Conservation (phyloP, 108 stramenopile species). For the Cyclotella distinguenda region DNA sequence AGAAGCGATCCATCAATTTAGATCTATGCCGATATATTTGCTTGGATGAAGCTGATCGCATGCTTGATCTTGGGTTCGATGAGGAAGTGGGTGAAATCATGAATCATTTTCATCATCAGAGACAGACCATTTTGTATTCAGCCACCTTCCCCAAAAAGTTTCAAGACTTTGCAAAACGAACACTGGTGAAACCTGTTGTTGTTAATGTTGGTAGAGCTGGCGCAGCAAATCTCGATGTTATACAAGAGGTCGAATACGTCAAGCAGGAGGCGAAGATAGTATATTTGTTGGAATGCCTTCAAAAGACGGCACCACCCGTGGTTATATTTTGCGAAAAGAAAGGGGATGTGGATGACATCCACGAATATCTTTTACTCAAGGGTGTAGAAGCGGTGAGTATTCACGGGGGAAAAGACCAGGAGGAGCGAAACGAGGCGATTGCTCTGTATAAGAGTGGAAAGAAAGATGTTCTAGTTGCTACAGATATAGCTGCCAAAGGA, state of each 20-base stretch:
- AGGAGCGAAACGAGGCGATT: conserved; percentile 97
- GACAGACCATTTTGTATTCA: conserved; percentile 95
- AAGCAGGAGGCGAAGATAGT: conserved; percentile 98
- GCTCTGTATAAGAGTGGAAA: conserved; percentile 84
- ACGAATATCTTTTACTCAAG: conserved; percentile 97
- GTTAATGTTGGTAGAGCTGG: conserved; percentile 98
- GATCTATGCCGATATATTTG: conserved; percentile 92
- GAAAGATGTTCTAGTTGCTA: conserved; percentile 98
- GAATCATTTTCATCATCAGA: conserved; percentile 95
- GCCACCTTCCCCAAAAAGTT: conserved; percentile 99
- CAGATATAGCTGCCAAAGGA: conserved; percentile 99
- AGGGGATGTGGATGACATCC: conserved; percentile 97
- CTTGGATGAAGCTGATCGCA: conserved; percentile 98
- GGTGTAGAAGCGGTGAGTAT: conserved; percentile 97
- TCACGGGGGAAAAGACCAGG: conserved; percentile 99
- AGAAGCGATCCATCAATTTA: conserved; percentile 82
- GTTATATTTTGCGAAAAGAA: conserved; percentile 97
- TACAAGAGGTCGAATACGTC: conserved; percentile 99
- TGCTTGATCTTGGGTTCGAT: conserved; percentile 97
- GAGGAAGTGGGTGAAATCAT: conserved; percentile 97
- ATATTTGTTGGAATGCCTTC: conserved; percentile 94
- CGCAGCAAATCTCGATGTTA: conserved; percentile 98
- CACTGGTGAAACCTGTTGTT: conserved; percentile 92
- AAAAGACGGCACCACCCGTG: conserved; percentile 98
- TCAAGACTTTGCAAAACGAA: conserved; percentile 96